A percentile compares a stretch with the other conserved stretches of the same genome.
Evolutionary conservation across 441 rosid genomes (phyloP).

Genomic region (Raphanus hybrid): DNA sequence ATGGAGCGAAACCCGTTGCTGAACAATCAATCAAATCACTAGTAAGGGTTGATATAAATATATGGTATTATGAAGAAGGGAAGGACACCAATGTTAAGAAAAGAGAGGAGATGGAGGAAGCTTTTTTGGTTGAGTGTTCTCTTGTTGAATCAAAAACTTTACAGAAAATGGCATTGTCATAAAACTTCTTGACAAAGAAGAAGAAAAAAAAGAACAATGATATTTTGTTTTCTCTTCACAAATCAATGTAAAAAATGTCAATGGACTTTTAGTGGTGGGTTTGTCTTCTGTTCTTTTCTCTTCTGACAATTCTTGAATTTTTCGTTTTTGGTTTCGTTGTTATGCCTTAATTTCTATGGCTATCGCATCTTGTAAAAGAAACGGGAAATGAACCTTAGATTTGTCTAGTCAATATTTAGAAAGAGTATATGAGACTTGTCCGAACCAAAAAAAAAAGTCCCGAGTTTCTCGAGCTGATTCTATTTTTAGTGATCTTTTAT

Average conservation of each 20-base stretch:
- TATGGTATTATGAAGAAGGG: background rate
- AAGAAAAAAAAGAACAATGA: background rate
- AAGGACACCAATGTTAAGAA: background rate
- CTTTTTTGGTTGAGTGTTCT: conserved; percentile 9
- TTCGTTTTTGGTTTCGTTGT: background rate
- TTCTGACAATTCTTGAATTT: background rate
- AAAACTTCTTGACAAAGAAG: background rate
- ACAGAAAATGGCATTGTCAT: conserved; percentile 23
- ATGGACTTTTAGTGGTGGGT: background rate
- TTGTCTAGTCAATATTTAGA: conserved; percentile 37
- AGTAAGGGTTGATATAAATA: background rate
- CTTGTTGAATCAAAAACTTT: conserved; percentile 24
- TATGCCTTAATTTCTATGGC: conserved; percentile 19
- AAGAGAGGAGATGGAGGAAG: background rate
- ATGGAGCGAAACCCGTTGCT: background rate
- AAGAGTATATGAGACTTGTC: conserved; percentile 27
- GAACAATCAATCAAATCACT: conserved; percentile 19
- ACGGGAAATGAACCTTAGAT: conserved; percentile 32
- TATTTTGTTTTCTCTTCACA: background rate
- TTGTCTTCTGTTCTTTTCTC: background rate
- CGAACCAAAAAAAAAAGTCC: background rate
- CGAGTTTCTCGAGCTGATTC: conserved; percentile 27
- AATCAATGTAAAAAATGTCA: conserved; percentile 8
- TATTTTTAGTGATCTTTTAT: conserved; percentile 25
- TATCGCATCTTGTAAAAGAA: conserved; percentile 24